phyloP scores from a whole-genome alignment of 345 rosid species.

The Eutrema heterophyllum region DNA sequence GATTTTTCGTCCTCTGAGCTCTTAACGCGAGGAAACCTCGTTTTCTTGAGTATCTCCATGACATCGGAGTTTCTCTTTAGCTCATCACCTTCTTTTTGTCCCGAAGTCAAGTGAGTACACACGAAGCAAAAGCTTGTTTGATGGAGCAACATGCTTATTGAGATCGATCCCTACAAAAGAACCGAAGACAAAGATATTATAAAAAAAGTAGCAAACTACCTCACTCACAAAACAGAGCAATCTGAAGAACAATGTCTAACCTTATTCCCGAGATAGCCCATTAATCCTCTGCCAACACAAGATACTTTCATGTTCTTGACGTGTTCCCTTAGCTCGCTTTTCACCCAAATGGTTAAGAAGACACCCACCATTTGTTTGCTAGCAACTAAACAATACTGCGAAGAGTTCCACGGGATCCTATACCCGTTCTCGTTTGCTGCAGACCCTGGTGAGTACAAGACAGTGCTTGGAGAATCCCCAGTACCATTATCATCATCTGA shows the following conservation, averaged over 20 bases:
- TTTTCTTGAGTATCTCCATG: constrained; percentile 37
- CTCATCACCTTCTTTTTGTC: constrained; percentile 40
- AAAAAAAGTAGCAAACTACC: neutral
- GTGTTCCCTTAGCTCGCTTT: constrained; percentile 79
- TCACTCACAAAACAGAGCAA: neutral
- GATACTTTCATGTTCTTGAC: constrained; percentile 94
- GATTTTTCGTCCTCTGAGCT: constrained; percentile 61
- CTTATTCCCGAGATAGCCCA: constrained; percentile 99
- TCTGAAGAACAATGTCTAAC: constrained; percentile 30
- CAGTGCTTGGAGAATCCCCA: constrained; percentile 95
- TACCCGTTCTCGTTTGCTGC: constrained; percentile 59
- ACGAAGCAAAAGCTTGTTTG: constrained; percentile 41
- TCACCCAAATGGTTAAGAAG: constrained; percentile 91
- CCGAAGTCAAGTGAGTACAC: constrained; percentile 34
- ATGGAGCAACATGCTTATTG: constrained; percentile 89
- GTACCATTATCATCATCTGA: constrained; percentile 92
- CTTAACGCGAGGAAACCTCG: constrained; percentile 64
- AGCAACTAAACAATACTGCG: constrained; percentile 80
- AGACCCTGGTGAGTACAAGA: constrained; percentile 70
- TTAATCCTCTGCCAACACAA: constrained; percentile 94
- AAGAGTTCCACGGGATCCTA: constrained; percentile 64
- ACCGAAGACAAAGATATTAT: neutral
- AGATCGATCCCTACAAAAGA: constrained; percentile 84
- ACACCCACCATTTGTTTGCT: constrained; percentile 98
- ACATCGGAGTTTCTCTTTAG: constrained; percentile 35